Evolutionary conservation across 306 rosid genomes (phyloP), one percentile per base, ranked within the genome.

Genomic region (Rosa persica): DNA sequence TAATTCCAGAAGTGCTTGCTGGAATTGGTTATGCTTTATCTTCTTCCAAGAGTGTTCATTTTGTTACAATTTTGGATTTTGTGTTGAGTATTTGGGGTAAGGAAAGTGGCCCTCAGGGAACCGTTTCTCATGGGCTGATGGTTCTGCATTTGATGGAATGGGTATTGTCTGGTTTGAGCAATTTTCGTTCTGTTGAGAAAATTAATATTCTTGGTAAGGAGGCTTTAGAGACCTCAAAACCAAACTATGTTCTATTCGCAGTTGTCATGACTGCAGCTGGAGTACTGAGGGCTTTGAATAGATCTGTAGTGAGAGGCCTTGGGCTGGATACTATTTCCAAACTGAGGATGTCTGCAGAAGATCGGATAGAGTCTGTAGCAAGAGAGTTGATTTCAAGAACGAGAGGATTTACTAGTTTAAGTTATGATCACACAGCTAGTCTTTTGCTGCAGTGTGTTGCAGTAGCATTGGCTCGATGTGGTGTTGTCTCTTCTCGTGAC

Each of bases 11-110:
- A 70, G 86, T 94, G 78, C 84, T 94, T 40, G 98, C 97, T 10
- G 98, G 93, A 43, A 83, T 94, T 73, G 97, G 97, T 30, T 94
- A 92, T 82, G 97, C 97, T 82, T 27, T 94, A 61, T 92, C 91
- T 23, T 89, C 93, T 80, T 88, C 94, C 8, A 77, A 83, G 69
- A 76, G 39, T 81, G 85, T 70, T 81, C 80, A 83, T 84, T 84
- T 72, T 85, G 70, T 62, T 38, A 87, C 80, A 22, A 70, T 89
- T 39, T 81, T 94, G 74, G 90, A 86, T 76, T 88, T 75, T 38
- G 75, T 94, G 78, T 87, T 94, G 82, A 86, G 81, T 71, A 84
- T 90, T 74, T 90, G 97, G 97, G 88, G 83, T 8, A 85, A 81
- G 76, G 85, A 68, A 81, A 78, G 80, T 58, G 88, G 94, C 38